Evolutionary conservation across 2,329 filamentous ascomycete species (phyloP).

Genomic region (Paecilomyces variotii): DNA sequence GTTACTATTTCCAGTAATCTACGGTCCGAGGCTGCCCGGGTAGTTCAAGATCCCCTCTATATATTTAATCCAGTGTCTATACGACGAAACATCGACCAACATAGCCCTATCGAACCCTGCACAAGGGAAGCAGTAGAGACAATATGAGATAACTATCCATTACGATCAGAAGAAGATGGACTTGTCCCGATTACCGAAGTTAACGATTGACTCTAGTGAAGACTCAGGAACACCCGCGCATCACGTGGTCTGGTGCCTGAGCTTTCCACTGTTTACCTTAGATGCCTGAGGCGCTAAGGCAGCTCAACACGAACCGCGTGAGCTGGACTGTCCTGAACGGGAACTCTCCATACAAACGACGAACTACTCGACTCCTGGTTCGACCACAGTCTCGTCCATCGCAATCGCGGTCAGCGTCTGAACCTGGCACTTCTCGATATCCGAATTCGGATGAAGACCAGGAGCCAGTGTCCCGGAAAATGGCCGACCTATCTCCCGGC

Average conservation of each 20-base stretch:
- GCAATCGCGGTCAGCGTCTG: background rate
- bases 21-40: too few relatives aligned
- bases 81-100: too few relatives aligned
- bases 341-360: slow-evolving; percentile 3
- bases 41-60: too few relatives aligned
- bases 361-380: background rate
- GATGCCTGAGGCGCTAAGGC: background rate
- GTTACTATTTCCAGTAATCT: too few relatives aligned
- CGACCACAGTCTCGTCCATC: background rate
- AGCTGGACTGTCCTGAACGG: slow-evolving; percentile 6
- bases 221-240: background rate
- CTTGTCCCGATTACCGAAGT: too few relatives aligned
- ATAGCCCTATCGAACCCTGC: too few relatives aligned
- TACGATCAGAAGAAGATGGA: too few relatives aligned
- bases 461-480: background rate
- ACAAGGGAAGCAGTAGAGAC: too few relatives aligned
- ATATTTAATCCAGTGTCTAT: too few relatives aligned
- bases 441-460: background rate
- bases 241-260: background rate
- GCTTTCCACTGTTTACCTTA: background rate
- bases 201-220: background rate
- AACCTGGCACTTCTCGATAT: background rate
- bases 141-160: too few relatives aligned
- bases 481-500: slow-evolving; percentile 39
- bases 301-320: slow-evolving; percentile 4